Base-by-base conservation (phyloP, 2,329 filamentous ascomycete genomes). In the Fusarium abutilonis region DNA sequence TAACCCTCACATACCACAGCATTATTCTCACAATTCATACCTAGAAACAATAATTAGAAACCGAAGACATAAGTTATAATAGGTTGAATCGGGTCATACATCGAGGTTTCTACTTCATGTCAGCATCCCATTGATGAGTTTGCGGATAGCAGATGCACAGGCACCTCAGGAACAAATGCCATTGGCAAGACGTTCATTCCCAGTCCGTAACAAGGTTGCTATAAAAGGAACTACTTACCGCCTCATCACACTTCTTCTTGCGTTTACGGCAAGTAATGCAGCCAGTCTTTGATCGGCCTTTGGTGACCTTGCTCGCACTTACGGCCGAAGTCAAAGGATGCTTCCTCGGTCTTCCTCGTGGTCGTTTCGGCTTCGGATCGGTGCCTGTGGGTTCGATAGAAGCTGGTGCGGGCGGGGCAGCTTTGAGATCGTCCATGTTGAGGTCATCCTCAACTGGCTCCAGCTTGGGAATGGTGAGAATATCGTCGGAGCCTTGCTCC, bases 1-100 rank as follows among this genome's bases (percentile, higher is more conserved):
- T 96, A 97, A 11, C 93, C 93, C 76, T 96, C 92, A 73, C 93
- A 97, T 11, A 93, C 86, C 11, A 96, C 91, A 9, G 92, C 92
- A 74, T 96, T 97, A 82, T 96, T 97, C 77, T 95, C 89, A 72
- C 93, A 97, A 70, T 96, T 96, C 75, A 92, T 83, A 69, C 91
- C 89, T 92, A 54, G 6, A 53, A 63, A 74, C 26, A 69, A 45
- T 23, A 60, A 44, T 68, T 59, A 67, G 46, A 59, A 53, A 48
- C 19, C 26, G 17, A 23, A 14, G 19, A 40, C 10, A 29, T 29
- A 17, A 57, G 21, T 26, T 42, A 15, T 31, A 14, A 26, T 31
- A 52, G 7, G 19, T 40, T 21, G 32, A 8, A 19, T 43, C 14
- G 14, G 35, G 31, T 55, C 69, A 36, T 78, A 89, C 86, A 89